Base-by-base conservation (phyloP, 805 yeast genomes). In the Saturnispora ahearnii region DNA sequence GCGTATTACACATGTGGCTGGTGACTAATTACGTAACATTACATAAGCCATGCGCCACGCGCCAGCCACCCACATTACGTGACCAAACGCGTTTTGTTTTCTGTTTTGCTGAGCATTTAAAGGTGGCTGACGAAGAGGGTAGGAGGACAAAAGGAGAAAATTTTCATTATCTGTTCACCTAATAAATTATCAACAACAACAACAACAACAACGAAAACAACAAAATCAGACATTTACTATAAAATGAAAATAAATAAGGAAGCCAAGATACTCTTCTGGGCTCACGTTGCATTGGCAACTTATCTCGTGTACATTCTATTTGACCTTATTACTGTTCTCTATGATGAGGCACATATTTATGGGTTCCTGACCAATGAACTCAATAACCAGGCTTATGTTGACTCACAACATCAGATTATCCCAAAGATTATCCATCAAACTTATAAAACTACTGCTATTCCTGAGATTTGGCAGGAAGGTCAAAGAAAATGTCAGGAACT, bases 361-460 rank as follows among this genome's bases (percentile, higher is more conserved):
- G 86, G 84, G 1, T 68, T 87, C 24, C 62, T 77, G 13, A 79
- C 79, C 46, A 69, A 71, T 12, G 95, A 87, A 52, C 61, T 86
- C 44, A 78, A 81, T 56, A 71, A 72, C n/a, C 61, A 66, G 6
- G 37, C 45, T 24, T 48, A 48, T 22, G 6, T 44, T 5, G 32
- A 36, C 5, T 38, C 46, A n/a, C 69, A 69, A 51, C 79, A 81
- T 9, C 74, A 74, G 52, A 62, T 84, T 36, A 87, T 89, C 43
- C 97, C 97, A 36, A 86, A 84, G 60, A 88, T 89, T 62, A 88
- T 90, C 49, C 97, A 90, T 63, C 97, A 90, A 65, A 90, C 96
- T 12, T 90, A 90, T 67, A 89, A 86, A 63, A 84, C 87, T 21
- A 74, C 70, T 12, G 76, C 81, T 21, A 78, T 89, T 13, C 97